A percentile compares a stretch with the other conserved stretches of the same genome.
Evolutionary conservation across 345 rosid species (phyloP).

Genomic region (thale cress (Arabidopsis thaliana)): TAIR10.1 NC_003075.7:11246501-11247000

Average conservation of each 20-base stretch:
- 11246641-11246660: slow-evolving; percentile 76
- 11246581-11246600: slow-evolving; percentile 64
- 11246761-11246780: slow-evolving; percentile 78
- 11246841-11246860: slow-evolving; percentile 82
- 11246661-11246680: slow-evolving; percentile 79
- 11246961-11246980: slow-evolving; percentile 85
- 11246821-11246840: slow-evolving; percentile 64
- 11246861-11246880: slow-evolving; percentile 89
- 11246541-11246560: slow-evolving; percentile 92
- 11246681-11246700: slow-evolving; percentile 74
- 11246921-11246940: slow-evolving; percentile 52
- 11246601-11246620: slow-evolving; percentile 59
- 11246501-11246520: slow-evolving; percentile 71
- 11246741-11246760: slow-evolving; percentile 64
- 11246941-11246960: slow-evolving; percentile 75
- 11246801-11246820: slow-evolving; percentile 61
- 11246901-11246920: slow-evolving; percentile 63
- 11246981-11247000: slow-evolving; percentile 86
- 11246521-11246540: slow-evolving; percentile 68
- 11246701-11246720: slow-evolving; percentile 66
- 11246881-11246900: slow-evolving; percentile 75
- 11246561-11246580: slow-evolving; percentile 78
- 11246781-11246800: slow-evolving; percentile 66
- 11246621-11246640: slow-evolving; percentile 74
- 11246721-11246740: slow-evolving; percentile 57